Conservation (phyloP, 176 grass and related monocot species). For the Ananas comosus region DNA sequence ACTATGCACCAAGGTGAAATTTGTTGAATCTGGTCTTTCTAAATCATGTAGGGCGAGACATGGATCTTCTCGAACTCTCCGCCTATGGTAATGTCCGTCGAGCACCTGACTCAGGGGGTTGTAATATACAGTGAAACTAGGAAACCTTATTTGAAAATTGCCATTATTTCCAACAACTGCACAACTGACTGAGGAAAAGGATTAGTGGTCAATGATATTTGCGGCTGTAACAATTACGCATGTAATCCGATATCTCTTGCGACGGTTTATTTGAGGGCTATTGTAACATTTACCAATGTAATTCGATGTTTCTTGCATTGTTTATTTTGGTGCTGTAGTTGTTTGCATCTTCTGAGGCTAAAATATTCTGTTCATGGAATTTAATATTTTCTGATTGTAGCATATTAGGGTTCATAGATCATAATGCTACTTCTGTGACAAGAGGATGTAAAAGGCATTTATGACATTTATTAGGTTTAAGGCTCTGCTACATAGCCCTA, state of each 20-base stretch:
- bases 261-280: not conserved
- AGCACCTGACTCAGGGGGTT: constrained; percentile 68
- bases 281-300: not conserved
- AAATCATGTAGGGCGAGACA: constrained; percentile 54
- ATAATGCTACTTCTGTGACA: too few species aligned
- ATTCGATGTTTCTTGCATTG: not conserved
- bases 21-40: constrained; percentile 5
- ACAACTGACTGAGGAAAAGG: constrained; percentile 13
- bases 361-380: not conserved
- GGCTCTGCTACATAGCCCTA: too few species aligned
- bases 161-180: constrained; percentile 10
- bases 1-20: not conserved
- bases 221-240: not conserved
- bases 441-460: too few species aligned
- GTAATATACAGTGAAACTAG: constrained; percentile 81
- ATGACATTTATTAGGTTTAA: too few species aligned
- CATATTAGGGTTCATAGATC: too few species aligned
- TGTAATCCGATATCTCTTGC: constrained; percentile 25
- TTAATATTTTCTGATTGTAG: not conserved
- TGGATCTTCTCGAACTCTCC: constrained; percentile 95
- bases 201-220: constrained; percentile 7
- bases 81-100: constrained; percentile 75
- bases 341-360: constrained; percentile 27
- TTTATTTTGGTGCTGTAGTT: not conserved
- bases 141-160: constrained; percentile 17